Conservation (phyloP, 352 stramenopile genomes). For the Plasmopara muralis region DNA sequence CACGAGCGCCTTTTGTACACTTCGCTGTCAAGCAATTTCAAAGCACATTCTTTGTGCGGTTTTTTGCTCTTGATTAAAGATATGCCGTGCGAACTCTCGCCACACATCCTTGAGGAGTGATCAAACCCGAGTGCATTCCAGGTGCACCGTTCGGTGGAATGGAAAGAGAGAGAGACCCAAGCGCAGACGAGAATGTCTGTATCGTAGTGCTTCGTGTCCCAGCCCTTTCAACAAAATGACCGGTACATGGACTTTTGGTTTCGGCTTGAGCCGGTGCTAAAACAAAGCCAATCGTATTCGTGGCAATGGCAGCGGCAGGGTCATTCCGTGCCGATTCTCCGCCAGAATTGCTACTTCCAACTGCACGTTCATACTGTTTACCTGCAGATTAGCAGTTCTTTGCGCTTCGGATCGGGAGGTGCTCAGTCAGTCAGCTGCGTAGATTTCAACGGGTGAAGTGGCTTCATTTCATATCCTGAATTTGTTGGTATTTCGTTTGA, state of each 20-base stretch:
- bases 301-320: neutral
- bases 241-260: conserved; percentile 10
- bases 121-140: conserved; percentile 16
- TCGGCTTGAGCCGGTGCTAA: conserved; percentile 12
- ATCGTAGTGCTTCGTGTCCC: conserved; percentile 8
- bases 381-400: conserved; percentile 9
- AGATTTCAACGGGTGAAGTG: conserved; percentile 26
- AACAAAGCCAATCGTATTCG: conserved; percentile 11
- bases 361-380: conserved; percentile 13
- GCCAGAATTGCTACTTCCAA: conserved; percentile 14
- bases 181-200: conserved; percentile 20
- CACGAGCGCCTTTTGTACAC: conserved; percentile 72
- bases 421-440: conserved; percentile 31
- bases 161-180: conserved; percentile 23
- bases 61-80: conserved; percentile 37
- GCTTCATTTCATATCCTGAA: conserved; percentile 23
- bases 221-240: conserved; percentile 24
- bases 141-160: conserved; percentile 12
- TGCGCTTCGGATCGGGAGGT: conserved; percentile 20
- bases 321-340: conserved; percentile 5
- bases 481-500: neutral
- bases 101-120: conserved; percentile 16
- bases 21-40: conserved; percentile 48
- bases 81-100: conserved; percentile 3
- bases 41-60: conserved; percentile 68